Evolutionary conservation across 805 yeast species (phyloP).

Genomic region (Cyberlindnera maritima): DNA sequence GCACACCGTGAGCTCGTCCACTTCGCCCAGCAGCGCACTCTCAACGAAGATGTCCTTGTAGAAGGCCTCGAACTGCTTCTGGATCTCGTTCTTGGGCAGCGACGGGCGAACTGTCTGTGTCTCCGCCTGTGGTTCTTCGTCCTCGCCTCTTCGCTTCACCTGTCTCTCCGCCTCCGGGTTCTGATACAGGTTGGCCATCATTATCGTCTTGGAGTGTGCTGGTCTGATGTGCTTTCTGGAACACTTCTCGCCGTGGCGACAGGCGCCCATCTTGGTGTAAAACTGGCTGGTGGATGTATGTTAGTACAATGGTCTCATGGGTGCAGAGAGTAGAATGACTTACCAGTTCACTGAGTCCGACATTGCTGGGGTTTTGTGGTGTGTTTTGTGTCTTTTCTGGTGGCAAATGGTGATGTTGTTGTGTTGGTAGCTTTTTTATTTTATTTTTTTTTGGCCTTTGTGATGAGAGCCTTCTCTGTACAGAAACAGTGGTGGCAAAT

Average conservation of each 20-base stretch:
- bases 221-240: constrained; percentile 73
- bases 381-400: background rate
- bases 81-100: constrained; percentile 35
- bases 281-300: constrained; percentile 44
- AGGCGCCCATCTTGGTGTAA: constrained; percentile 83
- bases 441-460: background rate
- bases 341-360: constrained; percentile 24
- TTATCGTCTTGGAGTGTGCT: constrained; percentile 56
- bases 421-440: background rate
- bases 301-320: constrained; percentile 7
- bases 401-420: background rate
- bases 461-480: too few relatives aligned
- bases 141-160: constrained; percentile 2
- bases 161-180: constrained; percentile 46
- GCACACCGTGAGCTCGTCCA: constrained; percentile 68
- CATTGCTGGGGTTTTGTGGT: constrained; percentile 6
- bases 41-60: constrained; percentile 73
- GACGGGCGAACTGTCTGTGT: constrained; percentile 6
- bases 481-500: background rate
- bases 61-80: constrained; percentile 54
- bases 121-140: constrained; percentile 50
- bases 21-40: constrained; percentile 44
- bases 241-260: constrained; percentile 90
- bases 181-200: constrained; percentile 62
- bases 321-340: constrained; percentile 1